Percentiles rank a stretch among this genome's conserved stretches.
These are phyloP conservation scores for Irpex sp. DNA, from an alignment of 1,284 basidiomycete species.

Conservation along the genomic window DNA sequence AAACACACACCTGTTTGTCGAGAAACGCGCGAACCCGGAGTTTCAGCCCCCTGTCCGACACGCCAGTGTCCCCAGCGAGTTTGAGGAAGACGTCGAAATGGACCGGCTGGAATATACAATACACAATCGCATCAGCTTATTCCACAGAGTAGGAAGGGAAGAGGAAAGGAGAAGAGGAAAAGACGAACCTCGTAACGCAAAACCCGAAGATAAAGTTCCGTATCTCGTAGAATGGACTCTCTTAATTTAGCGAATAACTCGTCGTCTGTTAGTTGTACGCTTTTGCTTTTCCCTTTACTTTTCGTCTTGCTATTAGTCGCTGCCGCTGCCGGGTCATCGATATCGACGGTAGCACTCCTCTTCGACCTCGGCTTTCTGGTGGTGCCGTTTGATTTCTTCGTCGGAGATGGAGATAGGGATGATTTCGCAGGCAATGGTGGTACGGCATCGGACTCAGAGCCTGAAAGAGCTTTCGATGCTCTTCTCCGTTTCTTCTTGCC, in stretches of 20 bases:
- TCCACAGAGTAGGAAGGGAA: no score
- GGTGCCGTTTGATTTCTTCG: conserved; percentile 17
- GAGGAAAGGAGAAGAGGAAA: no score
- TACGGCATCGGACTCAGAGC: neutral
- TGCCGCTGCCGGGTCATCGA: no score
- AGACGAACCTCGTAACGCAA: conserved; percentile 54
- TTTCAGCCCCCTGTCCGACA: conserved; percentile 31
- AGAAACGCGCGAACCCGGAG: conserved; percentile 44
- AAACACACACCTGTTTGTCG: conserved; percentile 48
- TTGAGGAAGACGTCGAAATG: conserved; percentile 50
- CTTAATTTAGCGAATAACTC: conserved; percentile 30
- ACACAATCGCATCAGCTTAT: neutral
- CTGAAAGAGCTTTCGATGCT: neutral
- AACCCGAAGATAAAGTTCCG: conserved; percentile 45
- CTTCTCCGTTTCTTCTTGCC: neutral
- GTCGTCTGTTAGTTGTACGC: conserved; percentile 29
- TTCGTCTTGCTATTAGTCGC: no score
- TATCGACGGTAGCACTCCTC: no score
- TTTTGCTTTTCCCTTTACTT: neutral
- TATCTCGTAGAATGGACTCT: conserved; percentile 39
- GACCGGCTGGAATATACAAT: conserved; percentile 41
- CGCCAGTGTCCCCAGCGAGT: conserved; percentile 25
- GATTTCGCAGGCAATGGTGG: conserved; percentile 8
- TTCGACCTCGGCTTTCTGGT: neutral
- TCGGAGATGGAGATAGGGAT: conserved; percentile 10